Evolutionary conservation across 2,329 filamentous ascomycete species (phyloP).

Genomic region (Diaporthe sp.): DNA sequence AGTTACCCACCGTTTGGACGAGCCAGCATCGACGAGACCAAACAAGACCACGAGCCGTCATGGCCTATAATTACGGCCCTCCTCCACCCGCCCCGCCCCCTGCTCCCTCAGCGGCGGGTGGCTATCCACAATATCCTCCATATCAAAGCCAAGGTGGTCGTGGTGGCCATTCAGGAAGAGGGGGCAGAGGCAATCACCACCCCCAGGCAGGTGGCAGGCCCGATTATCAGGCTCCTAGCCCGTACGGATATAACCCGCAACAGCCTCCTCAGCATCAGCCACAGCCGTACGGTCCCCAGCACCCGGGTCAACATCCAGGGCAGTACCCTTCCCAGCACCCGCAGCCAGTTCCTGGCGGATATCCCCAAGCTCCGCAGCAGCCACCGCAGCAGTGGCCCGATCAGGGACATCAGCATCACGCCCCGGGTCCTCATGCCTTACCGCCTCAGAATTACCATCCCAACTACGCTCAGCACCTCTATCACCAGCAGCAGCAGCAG

Average conservation of each 20-base stretch:
- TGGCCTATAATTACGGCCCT: slow-evolving; percentile 67
- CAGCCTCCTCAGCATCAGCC: slow-evolving; percentile 43
- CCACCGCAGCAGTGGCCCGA: slow-evolving; percentile 52
- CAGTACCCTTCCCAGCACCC: slow-evolving; percentile 49
- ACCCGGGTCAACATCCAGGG: slow-evolving; percentile 46
- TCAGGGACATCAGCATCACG: slow-evolving; percentile 48
- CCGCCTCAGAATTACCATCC: slow-evolving; percentile 67
- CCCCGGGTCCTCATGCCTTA: slow-evolving; percentile 58
- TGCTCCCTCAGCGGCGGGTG: slow-evolving; percentile 39
- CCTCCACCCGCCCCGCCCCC: slow-evolving; percentile 58
- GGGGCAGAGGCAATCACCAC: slow-evolving; percentile 53
- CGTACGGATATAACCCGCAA: slow-evolving; percentile 58
- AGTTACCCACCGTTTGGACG: not conserved
- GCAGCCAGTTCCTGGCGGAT: slow-evolving; percentile 46
- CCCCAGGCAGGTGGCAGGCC: slow-evolving; percentile 48
- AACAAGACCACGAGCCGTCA: slow-evolving; percentile 39
- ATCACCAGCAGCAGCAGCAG: slow-evolving; percentile 52
- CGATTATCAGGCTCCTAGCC: slow-evolving; percentile 53
- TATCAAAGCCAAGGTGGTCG: slow-evolving; percentile 50
- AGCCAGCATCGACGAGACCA: not conserved
- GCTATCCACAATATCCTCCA: slow-evolving; percentile 52
- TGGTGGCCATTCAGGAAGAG: slow-evolving; percentile 48
- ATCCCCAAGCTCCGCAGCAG: slow-evolving; percentile 52
- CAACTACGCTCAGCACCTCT: slow-evolving; percentile 67
- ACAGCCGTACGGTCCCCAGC: slow-evolving; percentile 44